Conservation (phyloP, 305 asterid genomes). For the Ajuga reptans region DNA sequence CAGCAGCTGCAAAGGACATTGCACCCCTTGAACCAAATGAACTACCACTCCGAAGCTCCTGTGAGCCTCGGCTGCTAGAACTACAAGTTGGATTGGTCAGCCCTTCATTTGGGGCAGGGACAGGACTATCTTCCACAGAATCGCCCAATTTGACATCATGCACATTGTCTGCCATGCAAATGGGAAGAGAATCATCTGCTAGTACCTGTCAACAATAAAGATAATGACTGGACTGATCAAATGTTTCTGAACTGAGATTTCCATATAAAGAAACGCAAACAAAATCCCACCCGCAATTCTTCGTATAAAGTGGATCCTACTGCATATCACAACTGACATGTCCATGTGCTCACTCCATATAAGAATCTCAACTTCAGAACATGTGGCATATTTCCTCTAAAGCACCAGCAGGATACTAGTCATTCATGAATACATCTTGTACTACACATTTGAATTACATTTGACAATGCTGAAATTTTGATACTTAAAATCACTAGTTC, state of each 20-base stretch:
- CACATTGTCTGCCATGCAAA: constrained; percentile 74
- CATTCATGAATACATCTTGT: not conserved
- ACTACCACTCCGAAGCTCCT: constrained; percentile 64
- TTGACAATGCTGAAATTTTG: not conserved
- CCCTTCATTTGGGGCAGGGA: constrained; percentile 43
- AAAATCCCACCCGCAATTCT: not conserved
- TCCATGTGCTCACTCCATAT: not conserved
- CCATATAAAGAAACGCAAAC: not conserved
- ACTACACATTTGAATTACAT: not conserved
- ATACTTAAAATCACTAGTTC: not conserved
- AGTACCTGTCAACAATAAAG: constrained; percentile 49
- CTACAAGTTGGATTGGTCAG: constrained; percentile 58
- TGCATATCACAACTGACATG: not conserved
- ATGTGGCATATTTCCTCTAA: not conserved
- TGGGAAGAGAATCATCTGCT: constrained; percentile 63
- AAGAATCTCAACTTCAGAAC: not conserved
- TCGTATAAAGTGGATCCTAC: not conserved
- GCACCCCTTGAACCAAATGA: constrained; percentile 91
- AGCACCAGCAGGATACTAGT: not conserved
- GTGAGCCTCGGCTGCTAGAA: constrained; percentile 74
- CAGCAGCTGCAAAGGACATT: constrained; percentile 99
- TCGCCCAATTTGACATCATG: constrained; percentile 89
- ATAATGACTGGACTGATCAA: not conserved
- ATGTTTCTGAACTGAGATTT: not conserved
- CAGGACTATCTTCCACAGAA: constrained; percentile 49